These are phyloP conservation scores for Cercospora sesami DNA, from an alignment of 2,329 filamentous ascomycete species.

Conservation along the genomic window DNA sequence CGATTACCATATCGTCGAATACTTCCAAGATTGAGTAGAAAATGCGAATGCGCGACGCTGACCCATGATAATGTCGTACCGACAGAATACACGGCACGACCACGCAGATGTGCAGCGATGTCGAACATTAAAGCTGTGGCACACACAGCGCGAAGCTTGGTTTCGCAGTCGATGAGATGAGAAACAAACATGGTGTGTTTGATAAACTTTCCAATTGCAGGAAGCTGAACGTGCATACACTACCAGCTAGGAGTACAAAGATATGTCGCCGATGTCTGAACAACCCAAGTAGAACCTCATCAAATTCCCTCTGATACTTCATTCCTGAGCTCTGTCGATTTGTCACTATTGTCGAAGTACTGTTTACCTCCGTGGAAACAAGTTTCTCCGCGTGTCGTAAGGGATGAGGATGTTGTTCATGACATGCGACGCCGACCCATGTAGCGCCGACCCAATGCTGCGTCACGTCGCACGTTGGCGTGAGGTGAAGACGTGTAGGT, in stretches of 20 bases:
- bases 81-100: no score
- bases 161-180: no score
- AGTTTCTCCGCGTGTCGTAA: background rate
- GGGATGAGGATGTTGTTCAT: background rate
- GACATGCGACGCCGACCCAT: background rate
- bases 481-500: background rate
- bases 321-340: background rate
- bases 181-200: background rate
- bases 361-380: background rate
- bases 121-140: no score
- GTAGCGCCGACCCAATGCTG: background rate
- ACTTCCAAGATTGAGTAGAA: no score
- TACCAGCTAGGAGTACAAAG: background rate
- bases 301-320: background rate
- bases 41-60: no score
- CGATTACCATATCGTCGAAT: no score
- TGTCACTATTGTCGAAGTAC: background rate
- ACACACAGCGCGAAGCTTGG: no score
- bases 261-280: background rate
- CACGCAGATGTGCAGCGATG: no score
- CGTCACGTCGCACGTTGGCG: background rate
- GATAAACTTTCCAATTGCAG: background rate
- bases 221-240: background rate
- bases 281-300: background rate
- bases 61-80: no score